Evolutionary conservation across 225 moss, liverwort and hornwort genomes (phyloP).

Genomic region (Climacium dendroides): DNA sequence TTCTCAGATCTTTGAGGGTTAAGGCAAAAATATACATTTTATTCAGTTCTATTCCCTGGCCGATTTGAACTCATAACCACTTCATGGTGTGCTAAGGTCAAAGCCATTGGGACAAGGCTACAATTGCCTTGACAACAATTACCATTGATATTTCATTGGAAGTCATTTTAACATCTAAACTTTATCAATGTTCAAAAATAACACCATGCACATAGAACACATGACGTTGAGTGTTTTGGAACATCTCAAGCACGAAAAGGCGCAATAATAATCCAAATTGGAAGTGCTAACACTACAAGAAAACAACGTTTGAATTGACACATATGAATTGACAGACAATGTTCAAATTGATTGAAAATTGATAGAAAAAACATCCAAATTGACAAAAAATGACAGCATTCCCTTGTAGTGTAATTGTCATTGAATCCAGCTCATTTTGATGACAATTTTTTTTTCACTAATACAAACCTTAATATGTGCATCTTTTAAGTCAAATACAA

Average conservation of each 20-base stretch:
- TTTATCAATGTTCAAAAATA: background rate
- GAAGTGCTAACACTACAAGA: too few relatives aligned
- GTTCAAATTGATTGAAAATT: too few relatives aligned
- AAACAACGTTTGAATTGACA: too few relatives aligned
- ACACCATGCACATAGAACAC: accelerated
- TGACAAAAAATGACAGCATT: too few relatives aligned
- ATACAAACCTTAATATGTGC: background rate
- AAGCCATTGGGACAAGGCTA: background rate
- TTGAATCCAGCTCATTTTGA: background rate
- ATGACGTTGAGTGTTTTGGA: accelerated
- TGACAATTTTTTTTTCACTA: background rate
- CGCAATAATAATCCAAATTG: background rate
- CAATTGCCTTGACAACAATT: background rate
- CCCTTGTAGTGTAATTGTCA: too few relatives aligned
- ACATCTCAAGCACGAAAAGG: background rate
- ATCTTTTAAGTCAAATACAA: background rate
- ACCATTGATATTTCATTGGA: background rate
- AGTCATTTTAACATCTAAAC: background rate
- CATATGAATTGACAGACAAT: too few relatives aligned
- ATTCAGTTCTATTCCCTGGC: too few relatives aligned
- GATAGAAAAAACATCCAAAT: too few relatives aligned
- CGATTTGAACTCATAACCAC: background rate
- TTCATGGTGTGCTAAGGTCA: background rate
- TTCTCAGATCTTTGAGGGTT: too few relatives aligned
- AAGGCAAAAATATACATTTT: too few relatives aligned